phyloP scores from a whole-genome alignment of 2,329 filamentous ascomycete genomes.

The Coleophoma eucalyptorum region DNA sequence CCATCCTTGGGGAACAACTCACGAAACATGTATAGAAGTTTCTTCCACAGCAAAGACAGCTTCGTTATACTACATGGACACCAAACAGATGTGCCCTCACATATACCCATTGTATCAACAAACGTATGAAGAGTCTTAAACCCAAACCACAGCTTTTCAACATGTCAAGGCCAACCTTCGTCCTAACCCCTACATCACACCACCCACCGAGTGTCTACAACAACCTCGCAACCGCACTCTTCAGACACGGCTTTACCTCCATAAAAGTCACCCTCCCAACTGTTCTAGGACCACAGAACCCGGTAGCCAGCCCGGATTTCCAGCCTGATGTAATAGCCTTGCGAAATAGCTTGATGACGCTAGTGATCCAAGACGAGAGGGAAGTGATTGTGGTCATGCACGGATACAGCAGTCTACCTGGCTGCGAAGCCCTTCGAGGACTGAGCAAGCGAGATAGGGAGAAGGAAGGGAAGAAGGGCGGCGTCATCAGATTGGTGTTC shows the following conservation, averaged over 20 bases:
- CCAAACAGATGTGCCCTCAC: too few relatives aligned
- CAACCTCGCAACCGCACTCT: slow-evolving; percentile 28
- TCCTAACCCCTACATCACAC: slow-evolving; percentile 36
- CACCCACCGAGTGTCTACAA: slow-evolving; percentile 32
- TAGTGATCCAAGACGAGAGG: slow-evolving; percentile 27
- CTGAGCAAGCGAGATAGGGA: slow-evolving; percentile 28
- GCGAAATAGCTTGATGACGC: slow-evolving; percentile 24
- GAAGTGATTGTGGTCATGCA: slow-evolving; percentile 35
- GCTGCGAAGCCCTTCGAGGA: slow-evolving; percentile 26
- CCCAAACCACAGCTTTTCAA: not conserved
- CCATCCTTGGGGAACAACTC: too few relatives aligned
- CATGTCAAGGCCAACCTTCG: slow-evolving; percentile 29
- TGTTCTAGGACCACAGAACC: slow-evolving; percentile 23
- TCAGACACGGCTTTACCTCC: slow-evolving; percentile 25
- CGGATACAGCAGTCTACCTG: slow-evolving; percentile 33
- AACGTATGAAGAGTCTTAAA: too few relatives aligned
- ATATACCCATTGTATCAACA: too few relatives aligned
- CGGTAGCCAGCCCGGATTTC: slow-evolving; percentile 28
- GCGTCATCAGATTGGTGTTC: slow-evolving; percentile 30
- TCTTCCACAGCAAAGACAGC: too few relatives aligned
- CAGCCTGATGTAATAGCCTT: slow-evolving; percentile 33
- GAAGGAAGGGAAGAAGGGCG: slow-evolving; percentile 30
- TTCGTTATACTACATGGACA: too few relatives aligned
- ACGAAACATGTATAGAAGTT: too few relatives aligned
- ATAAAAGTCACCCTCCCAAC: slow-evolving; percentile 30